Percentiles rank a stretch among this genome's conserved stretches.
These are phyloP conservation scores for Casaregolazyma suthepensis DNA, from an alignment of 1,139 yeast species.

Conservation along the genomic window DNA sequence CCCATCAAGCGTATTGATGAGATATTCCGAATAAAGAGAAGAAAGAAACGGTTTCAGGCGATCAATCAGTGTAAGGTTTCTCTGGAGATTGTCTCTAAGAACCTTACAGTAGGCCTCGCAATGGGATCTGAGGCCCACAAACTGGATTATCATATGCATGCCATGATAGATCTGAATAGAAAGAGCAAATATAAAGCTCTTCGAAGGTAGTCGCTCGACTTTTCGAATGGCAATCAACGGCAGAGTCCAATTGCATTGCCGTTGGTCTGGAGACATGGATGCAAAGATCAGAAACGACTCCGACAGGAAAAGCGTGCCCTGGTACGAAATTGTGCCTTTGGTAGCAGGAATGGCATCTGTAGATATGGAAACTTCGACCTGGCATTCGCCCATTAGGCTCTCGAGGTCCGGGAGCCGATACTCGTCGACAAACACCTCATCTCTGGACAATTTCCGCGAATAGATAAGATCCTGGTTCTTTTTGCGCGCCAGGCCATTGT, in stretches of 20 bases:
- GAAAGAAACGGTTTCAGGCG: conserved; percentile 59
- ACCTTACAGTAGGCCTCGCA: conserved; percentile 75
- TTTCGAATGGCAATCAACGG: conserved; percentile 76
- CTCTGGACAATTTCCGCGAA: conserved; percentile 41
- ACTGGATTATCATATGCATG: conserved; percentile 56
- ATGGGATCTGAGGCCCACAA: conserved; percentile 71
- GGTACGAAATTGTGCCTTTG: conserved; percentile 33
- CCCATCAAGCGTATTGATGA: conserved; percentile 38
- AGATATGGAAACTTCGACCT: conserved; percentile 59
- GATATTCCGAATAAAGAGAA: conserved; percentile 80
- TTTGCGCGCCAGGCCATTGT: conserved; percentile 28
- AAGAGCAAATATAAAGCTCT: conserved; percentile 73
- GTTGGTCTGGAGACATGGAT: conserved; percentile 55
- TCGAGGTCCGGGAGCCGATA: conserved; percentile 71
- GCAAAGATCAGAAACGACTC: conserved; percentile 69
- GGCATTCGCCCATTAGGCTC: conserved; percentile 55
- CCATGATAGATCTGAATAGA: conserved; percentile 66
- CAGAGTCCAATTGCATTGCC: conserved; percentile 61
- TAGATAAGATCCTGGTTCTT: conserved; percentile 28
- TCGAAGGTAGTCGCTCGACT: conserved; percentile 77
- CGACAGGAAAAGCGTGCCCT: conserved; percentile 62
- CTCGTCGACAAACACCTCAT: conserved; percentile 61
- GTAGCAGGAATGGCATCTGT: conserved; percentile 33
- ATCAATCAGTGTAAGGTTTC: conserved; percentile 58
- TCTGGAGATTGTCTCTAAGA: conserved; percentile 56